Percentiles rank a stretch among this genome's conserved stretches.
These are phyloP conservation scores for Ophiosphaerella korrae DNA, from an alignment of 2,329 filamentous ascomycete genomes.

Conservation along the genomic window DNA sequence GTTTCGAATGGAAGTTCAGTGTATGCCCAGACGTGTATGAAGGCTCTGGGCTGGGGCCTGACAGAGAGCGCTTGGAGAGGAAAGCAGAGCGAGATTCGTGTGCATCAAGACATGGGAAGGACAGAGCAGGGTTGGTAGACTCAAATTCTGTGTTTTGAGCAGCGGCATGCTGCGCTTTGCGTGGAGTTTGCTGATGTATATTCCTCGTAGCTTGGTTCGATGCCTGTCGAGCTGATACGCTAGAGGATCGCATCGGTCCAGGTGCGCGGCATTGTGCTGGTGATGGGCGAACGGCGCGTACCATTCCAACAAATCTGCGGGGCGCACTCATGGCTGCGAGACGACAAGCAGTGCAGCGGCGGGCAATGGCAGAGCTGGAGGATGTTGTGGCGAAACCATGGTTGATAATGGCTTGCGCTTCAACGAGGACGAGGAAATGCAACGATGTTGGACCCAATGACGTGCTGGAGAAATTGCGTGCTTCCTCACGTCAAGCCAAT, in stretches of 20 bases:
- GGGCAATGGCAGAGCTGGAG: slow-evolving; percentile 11
- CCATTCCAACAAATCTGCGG: slow-evolving; percentile 33
- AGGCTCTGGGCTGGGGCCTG: slow-evolving; percentile 89
- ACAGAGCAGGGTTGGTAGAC: slow-evolving; percentile 48
- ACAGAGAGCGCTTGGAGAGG: slow-evolving; percentile 69
- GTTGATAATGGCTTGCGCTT: slow-evolving; percentile 20
- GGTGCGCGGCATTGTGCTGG: slow-evolving; percentile 8
- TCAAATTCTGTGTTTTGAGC: slow-evolving; percentile 30
- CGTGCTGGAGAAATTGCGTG: slow-evolving; percentile 31
- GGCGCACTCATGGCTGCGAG: slow-evolving; percentile 36
- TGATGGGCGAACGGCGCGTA: slow-evolving; percentile 22
- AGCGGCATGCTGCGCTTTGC: slow-evolving; percentile 30
- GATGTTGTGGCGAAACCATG: slow-evolving; percentile 1
- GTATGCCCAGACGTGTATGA: slow-evolving; percentile 92
- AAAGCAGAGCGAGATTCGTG: slow-evolving; percentile 62
- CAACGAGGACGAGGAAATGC: slow-evolving; percentile 14
- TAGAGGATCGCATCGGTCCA: slow-evolving; percentile 10
- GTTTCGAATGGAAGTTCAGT: slow-evolving; percentile 72
- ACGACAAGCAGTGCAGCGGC: not conserved
- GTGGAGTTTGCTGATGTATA: slow-evolving; percentile 37
- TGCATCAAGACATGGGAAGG: slow-evolving; percentile 50
- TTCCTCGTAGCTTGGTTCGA: slow-evolving; percentile 28
- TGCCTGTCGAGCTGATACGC: slow-evolving; percentile 22
- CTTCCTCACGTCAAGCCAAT: slow-evolving; percentile 17
- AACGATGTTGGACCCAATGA: slow-evolving; percentile 28